Conservation (phyloP, 2,329 filamentous ascomycete genomes). For the Trichoderma lentiforme region DNA sequence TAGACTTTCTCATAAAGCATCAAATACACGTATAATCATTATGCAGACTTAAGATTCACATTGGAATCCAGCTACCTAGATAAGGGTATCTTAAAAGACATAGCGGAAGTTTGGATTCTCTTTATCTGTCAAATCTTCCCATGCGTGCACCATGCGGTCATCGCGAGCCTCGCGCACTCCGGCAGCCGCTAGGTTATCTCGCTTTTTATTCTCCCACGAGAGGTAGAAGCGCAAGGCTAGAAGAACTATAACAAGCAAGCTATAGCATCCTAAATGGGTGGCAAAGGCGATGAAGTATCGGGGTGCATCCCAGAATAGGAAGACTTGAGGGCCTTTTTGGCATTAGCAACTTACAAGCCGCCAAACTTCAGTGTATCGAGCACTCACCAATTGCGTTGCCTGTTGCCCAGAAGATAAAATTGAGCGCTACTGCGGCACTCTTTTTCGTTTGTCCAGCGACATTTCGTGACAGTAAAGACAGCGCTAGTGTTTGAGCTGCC, state of each 20-base stretch:
- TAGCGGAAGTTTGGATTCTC: slow-evolving; percentile 12
- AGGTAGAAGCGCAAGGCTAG: background rate
- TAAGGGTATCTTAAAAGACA: background rate
- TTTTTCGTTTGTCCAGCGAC: slow-evolving; percentile 9
- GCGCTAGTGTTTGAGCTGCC: background rate
- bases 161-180: background rate
- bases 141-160: slow-evolving; percentile 1
- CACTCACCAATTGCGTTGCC: background rate
- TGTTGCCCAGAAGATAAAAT: slow-evolving; percentile 3
- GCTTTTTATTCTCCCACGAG: background rate
- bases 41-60: too few relatives aligned
- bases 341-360: background rate
- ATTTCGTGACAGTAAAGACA: slow-evolving; percentile 4
- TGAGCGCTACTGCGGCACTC: background rate
- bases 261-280: slow-evolving; percentile 4
- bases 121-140: slow-evolving; percentile 9
- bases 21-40: background rate
- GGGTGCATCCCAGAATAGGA: slow-evolving; percentile 2
- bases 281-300: slow-evolving; percentile 10
- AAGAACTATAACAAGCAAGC: background rate
- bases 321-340: background rate
- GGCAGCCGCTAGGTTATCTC: background rate
- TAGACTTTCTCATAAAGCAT: background rate
- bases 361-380: background rate
- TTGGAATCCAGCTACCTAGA: background rate